phyloP scores from a whole-genome alignment of 1,284 basidiomycete genomes.

The Pyrrhoderma lamaoense region DNA sequence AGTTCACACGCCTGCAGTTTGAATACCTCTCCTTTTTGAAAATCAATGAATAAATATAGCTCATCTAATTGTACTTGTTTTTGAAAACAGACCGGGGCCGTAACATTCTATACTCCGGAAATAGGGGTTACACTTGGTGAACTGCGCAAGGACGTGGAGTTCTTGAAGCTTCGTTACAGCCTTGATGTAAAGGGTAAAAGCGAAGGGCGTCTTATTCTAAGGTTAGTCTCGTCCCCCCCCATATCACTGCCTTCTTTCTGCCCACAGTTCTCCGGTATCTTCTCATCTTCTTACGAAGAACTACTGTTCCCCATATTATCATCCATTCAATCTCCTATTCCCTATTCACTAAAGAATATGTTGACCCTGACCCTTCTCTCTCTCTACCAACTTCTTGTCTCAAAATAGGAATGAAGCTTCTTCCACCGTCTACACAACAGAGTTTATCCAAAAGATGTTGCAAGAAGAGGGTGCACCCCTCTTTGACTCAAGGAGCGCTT shows the following conservation, averaged over 20 bases:
- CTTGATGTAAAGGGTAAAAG: slow-evolving; percentile 85
- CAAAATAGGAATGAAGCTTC: slow-evolving; percentile 72
- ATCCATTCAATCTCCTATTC: too few species aligned
- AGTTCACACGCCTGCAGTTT: background rate
- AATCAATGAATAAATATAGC: too few species aligned
- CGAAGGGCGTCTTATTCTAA: slow-evolving; percentile 89
- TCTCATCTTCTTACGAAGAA: background rate
- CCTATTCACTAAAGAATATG: too few species aligned
- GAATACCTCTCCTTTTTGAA: too few species aligned
- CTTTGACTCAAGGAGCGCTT: slow-evolving; percentile 93
- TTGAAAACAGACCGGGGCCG: slow-evolving; percentile 70
- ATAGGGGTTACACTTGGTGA: slow-evolving; percentile 78
- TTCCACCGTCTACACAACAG: slow-evolving; percentile 86
- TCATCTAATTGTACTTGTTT: slow-evolving; percentile 8
- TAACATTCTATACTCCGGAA: slow-evolving; percentile 93
- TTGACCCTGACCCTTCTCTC: too few species aligned
- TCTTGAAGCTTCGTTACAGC: slow-evolving; percentile 80
- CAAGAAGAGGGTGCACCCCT: slow-evolving; percentile 86
- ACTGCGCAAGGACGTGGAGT: slow-evolving; percentile 82
- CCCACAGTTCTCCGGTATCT: background rate
- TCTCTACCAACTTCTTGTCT: too few species aligned
- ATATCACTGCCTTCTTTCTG: background rate
- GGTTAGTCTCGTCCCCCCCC: slow-evolving; percentile 53
- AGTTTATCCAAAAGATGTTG: slow-evolving; percentile 89
- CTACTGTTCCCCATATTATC: too few species aligned